phyloP scores from a whole-genome alignment of 2,329 filamentous ascomycete genomes.

The Nakataea oryzae region DNA sequence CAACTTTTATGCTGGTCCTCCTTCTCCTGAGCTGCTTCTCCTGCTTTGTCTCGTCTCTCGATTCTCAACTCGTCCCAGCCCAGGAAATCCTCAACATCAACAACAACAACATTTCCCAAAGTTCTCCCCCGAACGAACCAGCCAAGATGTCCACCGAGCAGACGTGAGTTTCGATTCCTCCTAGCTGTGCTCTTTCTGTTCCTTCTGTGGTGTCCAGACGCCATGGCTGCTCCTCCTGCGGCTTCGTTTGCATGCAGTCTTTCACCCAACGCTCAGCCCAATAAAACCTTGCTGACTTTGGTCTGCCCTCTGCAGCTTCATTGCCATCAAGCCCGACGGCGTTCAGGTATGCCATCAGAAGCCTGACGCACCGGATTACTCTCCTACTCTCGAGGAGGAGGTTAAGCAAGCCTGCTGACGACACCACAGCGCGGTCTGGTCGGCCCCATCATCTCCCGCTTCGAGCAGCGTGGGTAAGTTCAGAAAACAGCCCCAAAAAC shows the following conservation, averaged over 20 bases:
- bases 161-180: conserved; percentile 53
- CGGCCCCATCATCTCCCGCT: conserved; percentile 94
- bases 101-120: conserved; percentile 9
- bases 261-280: too few relatives aligned
- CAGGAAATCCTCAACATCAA: background rate
- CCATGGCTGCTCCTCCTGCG: background rate
- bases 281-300: conserved; percentile 5
- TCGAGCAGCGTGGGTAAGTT: conserved; percentile 85
- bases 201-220: background rate
- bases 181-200: background rate
- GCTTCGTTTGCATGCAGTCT: background rate
- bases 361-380: background rate
- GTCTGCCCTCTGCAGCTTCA: conserved; percentile 61
- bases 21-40: conserved; percentile 15
- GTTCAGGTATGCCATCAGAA: conserved; percentile 74
- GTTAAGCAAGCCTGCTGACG: conserved; percentile 11
- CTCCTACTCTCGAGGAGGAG: background rate
- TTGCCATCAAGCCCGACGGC: conserved; percentile 99
- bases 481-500: too few relatives aligned
- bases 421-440: conserved; percentile 76
- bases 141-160: conserved; percentile 68
- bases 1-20: conserved; percentile 20
- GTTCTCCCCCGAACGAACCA: conserved; percentile 10
- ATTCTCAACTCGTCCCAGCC: conserved; percentile 1
- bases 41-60: conserved; percentile 2